These are phyloP conservation scores for Eimeria brunetti DNA, from an alignment of 169 alveolate species.

Conservation along the genomic window DNA sequence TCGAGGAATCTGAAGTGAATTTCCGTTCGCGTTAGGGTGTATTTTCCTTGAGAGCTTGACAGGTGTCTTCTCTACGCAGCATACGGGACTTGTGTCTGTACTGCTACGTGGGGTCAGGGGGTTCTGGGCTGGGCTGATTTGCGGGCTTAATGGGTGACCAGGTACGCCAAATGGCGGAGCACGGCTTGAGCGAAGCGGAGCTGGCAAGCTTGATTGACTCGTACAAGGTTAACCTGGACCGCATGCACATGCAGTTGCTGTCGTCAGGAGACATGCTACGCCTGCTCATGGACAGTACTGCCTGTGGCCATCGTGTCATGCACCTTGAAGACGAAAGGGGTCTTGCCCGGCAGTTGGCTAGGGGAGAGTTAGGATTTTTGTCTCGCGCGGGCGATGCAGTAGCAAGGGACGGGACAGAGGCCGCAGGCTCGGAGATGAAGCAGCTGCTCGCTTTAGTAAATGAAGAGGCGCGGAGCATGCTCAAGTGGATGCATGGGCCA, in stretches of 20 bases:
- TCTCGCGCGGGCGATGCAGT: background rate
- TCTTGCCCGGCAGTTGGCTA: slow-evolving; percentile 65
- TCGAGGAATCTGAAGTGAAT: background rate
- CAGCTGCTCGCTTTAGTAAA: slow-evolving; percentile 58
- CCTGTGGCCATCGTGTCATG: slow-evolving; percentile 66
- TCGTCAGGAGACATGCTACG: slow-evolving; percentile 76
- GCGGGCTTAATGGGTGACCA: background rate
- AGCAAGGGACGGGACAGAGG: background rate
- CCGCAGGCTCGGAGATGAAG: background rate
- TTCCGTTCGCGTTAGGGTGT: background rate
- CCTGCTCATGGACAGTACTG: slow-evolving; percentile 75
- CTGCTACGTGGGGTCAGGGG: no score
- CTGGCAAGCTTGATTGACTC: slow-evolving; percentile 41
- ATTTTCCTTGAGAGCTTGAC: background rate
- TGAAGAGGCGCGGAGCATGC: slow-evolving; percentile 60
- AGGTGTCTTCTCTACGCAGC: background rate
- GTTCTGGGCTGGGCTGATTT: background rate
- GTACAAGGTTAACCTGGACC: slow-evolving; percentile 59
- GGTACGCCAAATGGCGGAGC: slow-evolving; percentile 76
- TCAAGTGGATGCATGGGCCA: slow-evolving; percentile 47
- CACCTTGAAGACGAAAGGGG: slow-evolving; percentile 77
- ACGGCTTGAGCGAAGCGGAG: slow-evolving; percentile 71
- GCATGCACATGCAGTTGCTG: slow-evolving; percentile 71
- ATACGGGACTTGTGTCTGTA: background rate
- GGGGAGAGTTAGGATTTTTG: background rate